These are phyloP conservation scores for Micractinium sp. DNA, from an alignment of 139 green algal genomes.

Conservation along the genomic window DNA sequence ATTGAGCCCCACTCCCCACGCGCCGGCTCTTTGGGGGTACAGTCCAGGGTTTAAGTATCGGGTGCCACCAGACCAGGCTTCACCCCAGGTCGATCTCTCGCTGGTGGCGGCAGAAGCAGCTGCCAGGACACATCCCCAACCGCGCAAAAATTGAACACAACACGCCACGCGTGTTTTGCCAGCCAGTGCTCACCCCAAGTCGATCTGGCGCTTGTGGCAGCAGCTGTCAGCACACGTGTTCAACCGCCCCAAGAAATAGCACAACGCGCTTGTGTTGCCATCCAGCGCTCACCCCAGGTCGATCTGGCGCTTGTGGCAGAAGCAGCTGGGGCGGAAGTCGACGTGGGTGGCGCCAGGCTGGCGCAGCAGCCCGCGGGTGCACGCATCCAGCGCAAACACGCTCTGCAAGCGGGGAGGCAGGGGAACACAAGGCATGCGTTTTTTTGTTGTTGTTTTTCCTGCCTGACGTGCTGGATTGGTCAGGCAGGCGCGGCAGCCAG, in stretches of 20 bases:
- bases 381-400: slow-evolving; percentile 45
- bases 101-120: slow-evolving; percentile 75
- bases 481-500: neutral
- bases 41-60: too few species aligned
- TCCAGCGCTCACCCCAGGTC: slow-evolving; percentile 49
- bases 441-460: too few species aligned
- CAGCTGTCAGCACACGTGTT: too few species aligned
- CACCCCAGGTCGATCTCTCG: slow-evolving; percentile 34
- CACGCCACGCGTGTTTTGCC: neutral
- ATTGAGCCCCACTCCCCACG: too few species aligned
- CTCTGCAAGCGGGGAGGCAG: slow-evolving; percentile 19
- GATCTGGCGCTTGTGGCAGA: slow-evolving; percentile 71
- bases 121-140: too few species aligned
- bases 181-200: neutral
- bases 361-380: slow-evolving; percentile 49
- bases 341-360: slow-evolving; percentile 46
- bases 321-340: slow-evolving; percentile 79
- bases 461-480: too few species aligned
- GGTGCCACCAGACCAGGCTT: too few species aligned
- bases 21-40: too few species aligned
- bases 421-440: neutral
- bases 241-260: too few species aligned
- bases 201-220: neutral
- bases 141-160: neutral
- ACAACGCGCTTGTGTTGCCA: too few species aligned